Evolutionary conservation across 2,329 filamentous ascomycete species (phyloP), one percentile per base, ranked within the genome.

Genomic region (Cladosporium sp.): DNA sequence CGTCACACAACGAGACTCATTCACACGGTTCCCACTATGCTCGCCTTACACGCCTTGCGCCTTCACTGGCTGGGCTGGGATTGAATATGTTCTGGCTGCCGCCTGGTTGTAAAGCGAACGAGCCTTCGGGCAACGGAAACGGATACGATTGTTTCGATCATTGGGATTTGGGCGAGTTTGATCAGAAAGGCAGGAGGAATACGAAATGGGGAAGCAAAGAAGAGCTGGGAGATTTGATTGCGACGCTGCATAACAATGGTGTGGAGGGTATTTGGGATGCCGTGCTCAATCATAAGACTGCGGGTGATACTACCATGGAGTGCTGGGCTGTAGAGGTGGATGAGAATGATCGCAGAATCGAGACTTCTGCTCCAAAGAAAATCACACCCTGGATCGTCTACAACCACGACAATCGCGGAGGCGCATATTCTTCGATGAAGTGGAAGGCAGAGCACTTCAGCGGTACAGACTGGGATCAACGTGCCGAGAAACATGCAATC

Each of bases 161-260:
- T 37, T 90, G 89, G 66, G 87, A 90, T 66, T 71, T 90, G 13
- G 87, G 87, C 32, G 87, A 90, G 67, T 90, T 90, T 64, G 82
- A 89, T 40, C 86, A 89, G 66, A 90, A 90, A 68, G 85, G 84
- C 17, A 69, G 75, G 0, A 73, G 73, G 4, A 73, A 75, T 2
- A 90, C 87, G 1, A 90, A 89, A 76, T 91, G 86, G 86, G 87
- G 87, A 2, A 74, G 76, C 1, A 84, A 83, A 65, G 78, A 82
- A 44, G 85, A 89, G 56, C 73, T 90, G 15, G 62, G 80, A 2
- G 74, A 76, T 17, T 69, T 90, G 48, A 72, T 76, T 2, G 70
- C 75, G 19, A 71, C 73, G 12, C 84, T 85, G 0, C 75, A 80
- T 51, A 72, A 79, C 36, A 63, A 79, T 22, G 81, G 79, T 0